phyloP scores from a whole-genome alignment of 306 rosid species.

The Quercus gilva region DNA sequence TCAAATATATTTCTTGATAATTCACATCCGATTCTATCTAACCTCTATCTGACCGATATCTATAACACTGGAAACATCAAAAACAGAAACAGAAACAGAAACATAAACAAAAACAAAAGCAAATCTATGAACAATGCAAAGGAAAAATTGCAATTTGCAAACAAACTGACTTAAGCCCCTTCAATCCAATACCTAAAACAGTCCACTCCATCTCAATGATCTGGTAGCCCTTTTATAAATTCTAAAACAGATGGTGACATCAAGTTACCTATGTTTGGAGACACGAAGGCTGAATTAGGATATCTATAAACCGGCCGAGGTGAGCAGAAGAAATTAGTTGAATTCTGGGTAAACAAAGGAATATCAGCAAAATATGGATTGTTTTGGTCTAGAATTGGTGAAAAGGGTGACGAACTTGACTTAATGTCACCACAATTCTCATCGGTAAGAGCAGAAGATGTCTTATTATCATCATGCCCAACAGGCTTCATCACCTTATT shows the following conservation, averaged over 20 bases:
- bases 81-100: neutral
- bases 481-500: neutral
- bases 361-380: conserved; percentile 34
- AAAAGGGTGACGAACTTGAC: neutral
- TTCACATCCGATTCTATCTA: conserved; percentile 2
- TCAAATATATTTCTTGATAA: conserved; percentile 27
- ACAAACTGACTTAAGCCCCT: neutral
- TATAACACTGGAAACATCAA: conserved; percentile 6
- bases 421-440: conserved; percentile 17
- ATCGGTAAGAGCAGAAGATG: conserved; percentile 30
- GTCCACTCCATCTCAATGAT: conserved; percentile 34
- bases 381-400: neutral
- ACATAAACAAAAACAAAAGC: neutral
- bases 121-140: neutral
- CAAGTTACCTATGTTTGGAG: conserved; percentile 40
- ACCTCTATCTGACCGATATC: neutral
- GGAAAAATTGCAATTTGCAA: neutral
- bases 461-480: conserved; percentile 9
- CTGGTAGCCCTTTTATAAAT: conserved; percentile 60
- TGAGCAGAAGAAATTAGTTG: conserved; percentile 44
- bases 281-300: conserved; percentile 38
- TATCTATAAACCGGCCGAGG: conserved; percentile 33
- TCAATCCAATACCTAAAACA: neutral
- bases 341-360: conserved; percentile 62
- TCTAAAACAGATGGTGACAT: conserved; percentile 71